Conservation (phyloP, 176 grass and related monocot genomes). For the Leersia perrieri region DNA sequence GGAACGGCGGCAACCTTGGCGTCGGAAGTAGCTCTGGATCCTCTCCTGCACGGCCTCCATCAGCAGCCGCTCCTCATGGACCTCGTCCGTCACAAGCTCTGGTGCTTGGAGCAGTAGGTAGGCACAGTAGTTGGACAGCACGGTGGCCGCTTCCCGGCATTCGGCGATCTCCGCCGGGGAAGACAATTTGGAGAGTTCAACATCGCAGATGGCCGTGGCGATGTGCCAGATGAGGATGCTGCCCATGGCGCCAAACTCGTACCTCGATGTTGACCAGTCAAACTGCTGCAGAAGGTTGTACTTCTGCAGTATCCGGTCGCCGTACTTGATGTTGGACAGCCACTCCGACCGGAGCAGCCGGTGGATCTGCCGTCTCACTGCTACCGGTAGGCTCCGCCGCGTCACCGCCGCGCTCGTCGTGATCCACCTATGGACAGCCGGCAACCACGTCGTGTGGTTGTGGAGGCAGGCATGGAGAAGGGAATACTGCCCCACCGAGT, state of each 20-base stretch:
- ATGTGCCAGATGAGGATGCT: constrained; percentile 25
- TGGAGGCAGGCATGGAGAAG: neutral
- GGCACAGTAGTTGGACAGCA: constrained; percentile 16
- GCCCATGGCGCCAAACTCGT: neutral
- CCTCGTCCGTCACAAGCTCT: neutral
- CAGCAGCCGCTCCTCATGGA: neutral
- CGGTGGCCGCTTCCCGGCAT: neutral
- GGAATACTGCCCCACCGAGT: constrained; percentile 19
- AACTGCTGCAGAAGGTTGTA: neutral
- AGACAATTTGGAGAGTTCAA: neutral
- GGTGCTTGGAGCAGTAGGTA: constrained; percentile 7
- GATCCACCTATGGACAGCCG: neutral
- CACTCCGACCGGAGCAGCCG: neutral
- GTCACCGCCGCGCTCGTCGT: neutral
- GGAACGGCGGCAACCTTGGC: neutral
- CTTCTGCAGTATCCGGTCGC: neutral
- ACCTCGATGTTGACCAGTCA: constrained; percentile 3
- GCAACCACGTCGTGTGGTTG: too few species aligned
- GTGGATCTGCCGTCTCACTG: neutral
- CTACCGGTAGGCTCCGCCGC: neutral
- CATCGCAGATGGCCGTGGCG: neutral
- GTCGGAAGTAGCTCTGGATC: neutral
- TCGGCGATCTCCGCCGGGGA: too few species aligned
- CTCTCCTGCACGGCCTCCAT: neutral
- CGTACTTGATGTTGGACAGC: neutral